Evolutionary conservation across 352 stramenopile genomes (phyloP).

Genomic region (Pythium phragmiticola): DNA sequence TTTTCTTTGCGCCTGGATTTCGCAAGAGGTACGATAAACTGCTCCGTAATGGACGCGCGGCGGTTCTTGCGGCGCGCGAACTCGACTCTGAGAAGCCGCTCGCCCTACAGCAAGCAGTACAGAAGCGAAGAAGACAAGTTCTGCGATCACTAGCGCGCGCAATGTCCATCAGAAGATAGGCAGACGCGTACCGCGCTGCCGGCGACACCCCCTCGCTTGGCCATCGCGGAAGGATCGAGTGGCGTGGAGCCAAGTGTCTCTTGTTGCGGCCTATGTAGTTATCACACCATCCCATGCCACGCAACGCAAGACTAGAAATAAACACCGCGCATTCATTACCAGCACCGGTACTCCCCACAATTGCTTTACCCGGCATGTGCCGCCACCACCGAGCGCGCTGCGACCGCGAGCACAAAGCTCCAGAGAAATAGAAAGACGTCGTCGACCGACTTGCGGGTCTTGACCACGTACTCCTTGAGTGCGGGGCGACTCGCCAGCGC

Average conservation of each 20-base stretch:
- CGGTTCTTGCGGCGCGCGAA: slow-evolving; percentile 51
- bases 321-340: slow-evolving; percentile 10
- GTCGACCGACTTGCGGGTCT: slow-evolving; percentile 67
- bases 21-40: slow-evolving; percentile 41
- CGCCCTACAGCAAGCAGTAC: slow-evolving; percentile 32
- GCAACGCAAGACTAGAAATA: slow-evolving; percentile 5
- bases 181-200: not conserved
- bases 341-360: not conserved
- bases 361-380: slow-evolving; percentile 9
- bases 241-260: no score
- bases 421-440: slow-evolving; percentile 81
- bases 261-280: not conserved
- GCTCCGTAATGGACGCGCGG: slow-evolving; percentile 43
- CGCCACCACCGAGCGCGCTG: slow-evolving; percentile 30
- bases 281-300: slow-evolving; percentile 9
- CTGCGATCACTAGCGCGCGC: not conserved
- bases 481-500: slow-evolving; percentile 51
- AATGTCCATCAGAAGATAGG: not conserved
- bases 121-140: not conserved
- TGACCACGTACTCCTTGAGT: slow-evolving; percentile 70
- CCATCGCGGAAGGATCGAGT: not conserved
- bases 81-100: slow-evolving; percentile 54
- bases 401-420: slow-evolving; percentile 48
- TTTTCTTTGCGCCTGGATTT: slow-evolving; percentile 48
- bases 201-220: slow-evolving; percentile 13